A percentile compares a stretch with the other conserved stretches of the same genome.
Evolutionary conservation across 257 asterid species (phyloP).

Genomic region (Galeopsis tetrahit): DNA sequence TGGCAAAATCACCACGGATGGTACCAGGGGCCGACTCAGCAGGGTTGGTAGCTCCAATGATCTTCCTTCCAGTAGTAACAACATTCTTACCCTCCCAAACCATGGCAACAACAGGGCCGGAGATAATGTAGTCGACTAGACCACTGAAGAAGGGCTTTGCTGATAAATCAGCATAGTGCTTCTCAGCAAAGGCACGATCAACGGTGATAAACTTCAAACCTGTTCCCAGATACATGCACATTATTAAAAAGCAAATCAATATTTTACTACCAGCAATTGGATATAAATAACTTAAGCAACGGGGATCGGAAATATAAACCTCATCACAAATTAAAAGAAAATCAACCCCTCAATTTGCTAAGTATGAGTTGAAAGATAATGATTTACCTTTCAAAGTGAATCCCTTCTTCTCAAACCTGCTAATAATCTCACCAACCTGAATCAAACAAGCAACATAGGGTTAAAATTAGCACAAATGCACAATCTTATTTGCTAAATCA

Average conservation of each 20-base stretch:
- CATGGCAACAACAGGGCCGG: slow-evolving; percentile 98
- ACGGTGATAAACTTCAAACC: slow-evolving; percentile 85
- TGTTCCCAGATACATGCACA: slow-evolving; percentile 29
- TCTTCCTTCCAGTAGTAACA: slow-evolving; percentile 87
- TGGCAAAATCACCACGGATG: slow-evolving; percentile 92
- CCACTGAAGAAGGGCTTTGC: slow-evolving; percentile 88
- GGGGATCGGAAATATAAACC: neutral
- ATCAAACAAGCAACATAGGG: slow-evolving; percentile 31
- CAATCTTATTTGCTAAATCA: neutral
- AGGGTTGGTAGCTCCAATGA: slow-evolving; percentile 97
- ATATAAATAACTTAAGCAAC: neutral
- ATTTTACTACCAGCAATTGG: neutral
- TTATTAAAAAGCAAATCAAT: neutral
- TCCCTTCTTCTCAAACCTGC: slow-evolving; percentile 95
- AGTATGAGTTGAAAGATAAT: neutral
- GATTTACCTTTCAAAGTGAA: slow-evolving; percentile 82
- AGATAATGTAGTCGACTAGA: slow-evolving; percentile 82
- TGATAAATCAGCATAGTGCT: slow-evolving; percentile 89
- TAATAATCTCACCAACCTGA: slow-evolving; percentile 93
- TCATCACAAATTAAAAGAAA: neutral
- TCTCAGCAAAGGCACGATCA: slow-evolving; percentile 88
- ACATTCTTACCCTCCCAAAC: slow-evolving; percentile 98
- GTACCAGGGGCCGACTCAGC: slow-evolving; percentile 95
- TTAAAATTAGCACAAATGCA: neutral
- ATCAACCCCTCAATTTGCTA: neutral